Evolutionary conservation across 805 yeast genomes (phyloP), one percentile per base, ranked within the genome.

Genomic region (Sugiyamaella floridensis): DNA sequence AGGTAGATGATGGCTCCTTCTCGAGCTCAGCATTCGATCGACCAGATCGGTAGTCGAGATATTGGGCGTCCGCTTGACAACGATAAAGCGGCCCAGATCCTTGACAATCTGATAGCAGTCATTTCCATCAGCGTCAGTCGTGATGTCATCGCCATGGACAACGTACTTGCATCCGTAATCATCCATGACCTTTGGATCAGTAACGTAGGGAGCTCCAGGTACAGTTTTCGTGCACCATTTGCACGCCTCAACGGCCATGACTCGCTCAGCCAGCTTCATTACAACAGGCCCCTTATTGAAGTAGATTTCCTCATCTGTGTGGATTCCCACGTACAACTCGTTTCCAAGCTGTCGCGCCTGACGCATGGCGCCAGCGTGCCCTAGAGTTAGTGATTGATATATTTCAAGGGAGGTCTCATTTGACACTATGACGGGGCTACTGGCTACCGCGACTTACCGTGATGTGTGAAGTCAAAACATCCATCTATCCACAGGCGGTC

Each of bases 131-230:
- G 96, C 96, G 69, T 93, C 98, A 1, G 97, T 86, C 22, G 97
- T 93, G 59, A 93, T 89, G 65, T 93, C 99, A 69, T 93, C 99
- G 6, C 99, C 99, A 68, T 93, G 99, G 10, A 93, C 96, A n/a
- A 93, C 99, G 66, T 83, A 93, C 63, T 80, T 70, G 71, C 99
- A 93, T 6, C 78, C 79, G 63, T 80, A 80, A 22, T 73, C 59
- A 60, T 86, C 89, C 88, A 89, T 78, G 49, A 88, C 85, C 43
- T 71, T 72, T 0, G 95, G 95, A 58, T 82, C 86, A 0, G 99
- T 93, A 12, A 92, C 97, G 65, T 93, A 93, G 1, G 99, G 99
- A 0, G 98, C 97, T 57, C 77, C 73, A 1, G 82, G 77, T 15
- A 92, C 77, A 0, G 85, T 80, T 44, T 72, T 63, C 1, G 89